Conservation (phyloP, 2,329 filamentous ascomycete genomes). For the Dothistroma pini region DNA sequence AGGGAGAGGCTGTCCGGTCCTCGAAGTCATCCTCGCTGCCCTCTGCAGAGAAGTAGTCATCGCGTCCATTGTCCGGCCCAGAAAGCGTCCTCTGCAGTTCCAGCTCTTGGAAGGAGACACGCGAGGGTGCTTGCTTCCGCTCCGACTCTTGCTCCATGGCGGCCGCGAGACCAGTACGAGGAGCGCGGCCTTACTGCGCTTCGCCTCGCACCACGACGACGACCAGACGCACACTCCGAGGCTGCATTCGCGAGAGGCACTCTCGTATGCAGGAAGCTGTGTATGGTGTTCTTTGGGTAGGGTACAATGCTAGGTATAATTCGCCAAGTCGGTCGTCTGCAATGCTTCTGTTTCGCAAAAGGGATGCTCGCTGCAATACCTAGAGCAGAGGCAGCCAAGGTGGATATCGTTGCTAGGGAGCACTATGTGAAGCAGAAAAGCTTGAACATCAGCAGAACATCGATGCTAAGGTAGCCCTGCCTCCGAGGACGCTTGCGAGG, state of each 20-base stretch:
- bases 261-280: background rate
- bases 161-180: background rate
- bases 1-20: constrained; percentile 17
- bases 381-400: background rate
- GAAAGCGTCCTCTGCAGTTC: background rate
- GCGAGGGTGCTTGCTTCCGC: background rate
- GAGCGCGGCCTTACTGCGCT: background rate
- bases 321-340: background rate
- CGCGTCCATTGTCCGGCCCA: background rate
- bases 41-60: constrained; percentile 32
- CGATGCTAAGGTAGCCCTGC: no score
- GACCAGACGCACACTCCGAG: background rate
- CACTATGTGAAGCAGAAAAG: background rate
- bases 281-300: background rate
- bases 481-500: background rate
- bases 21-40: constrained; percentile 22
- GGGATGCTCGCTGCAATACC: background rate
- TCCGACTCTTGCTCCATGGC: constrained; percentile 2
- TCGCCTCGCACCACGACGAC: background rate
- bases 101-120: constrained; percentile 11
- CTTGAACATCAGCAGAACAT: background rate
- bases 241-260: background rate
- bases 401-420: background rate
- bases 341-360: background rate
- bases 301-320: background rate